Percentiles rank a stretch among this genome's conserved stretches.
phyloP scores from a whole-genome alignment of 306 rosid species.

The Acacia acuminata region DNA sequence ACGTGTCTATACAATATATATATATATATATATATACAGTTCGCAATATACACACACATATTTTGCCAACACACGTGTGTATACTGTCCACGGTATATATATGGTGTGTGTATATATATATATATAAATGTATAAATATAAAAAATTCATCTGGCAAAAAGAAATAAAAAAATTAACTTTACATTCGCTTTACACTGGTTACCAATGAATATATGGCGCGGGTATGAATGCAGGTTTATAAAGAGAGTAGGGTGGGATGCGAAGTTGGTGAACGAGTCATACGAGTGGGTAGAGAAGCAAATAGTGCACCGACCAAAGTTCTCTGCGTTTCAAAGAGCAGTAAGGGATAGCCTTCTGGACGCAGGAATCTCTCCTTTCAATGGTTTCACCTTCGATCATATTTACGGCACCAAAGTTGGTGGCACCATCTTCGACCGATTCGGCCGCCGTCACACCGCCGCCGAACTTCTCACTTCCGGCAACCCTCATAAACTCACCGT shows the following conservation, averaged over 20 bases:
- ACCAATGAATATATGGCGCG: too few relatives aligned
- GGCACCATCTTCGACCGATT: constrained; percentile 88
- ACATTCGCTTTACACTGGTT: too few relatives aligned
- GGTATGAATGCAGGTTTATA: constrained; percentile 54
- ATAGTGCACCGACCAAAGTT: constrained; percentile 72
- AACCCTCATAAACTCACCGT: constrained; percentile 71
- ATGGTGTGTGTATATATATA: too few relatives aligned
- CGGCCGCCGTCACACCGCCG: constrained; percentile 86
- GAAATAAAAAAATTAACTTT: too few relatives aligned
- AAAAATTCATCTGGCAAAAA: too few relatives aligned
- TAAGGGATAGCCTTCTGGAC: constrained; percentile 74
- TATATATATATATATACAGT: too few relatives aligned
- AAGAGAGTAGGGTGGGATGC: constrained; percentile 71
- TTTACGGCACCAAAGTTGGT: constrained; percentile 89
- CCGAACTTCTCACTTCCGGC: constrained; percentile 76
- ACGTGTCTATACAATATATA: too few relatives aligned
- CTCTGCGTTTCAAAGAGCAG: constrained; percentile 64
- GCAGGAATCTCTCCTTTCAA: constrained; percentile 80
- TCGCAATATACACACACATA: too few relatives aligned
- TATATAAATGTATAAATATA: too few relatives aligned
- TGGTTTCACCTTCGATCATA: constrained; percentile 93
- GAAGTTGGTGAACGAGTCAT: constrained; percentile 74
- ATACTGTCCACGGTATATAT: too few relatives aligned
- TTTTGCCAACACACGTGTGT: too few relatives aligned
- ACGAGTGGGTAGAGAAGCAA: constrained; percentile 84